Evolutionary conservation across 768 basidiomycete genomes (phyloP).

Genomic region (Hericium alpestre): DNA sequence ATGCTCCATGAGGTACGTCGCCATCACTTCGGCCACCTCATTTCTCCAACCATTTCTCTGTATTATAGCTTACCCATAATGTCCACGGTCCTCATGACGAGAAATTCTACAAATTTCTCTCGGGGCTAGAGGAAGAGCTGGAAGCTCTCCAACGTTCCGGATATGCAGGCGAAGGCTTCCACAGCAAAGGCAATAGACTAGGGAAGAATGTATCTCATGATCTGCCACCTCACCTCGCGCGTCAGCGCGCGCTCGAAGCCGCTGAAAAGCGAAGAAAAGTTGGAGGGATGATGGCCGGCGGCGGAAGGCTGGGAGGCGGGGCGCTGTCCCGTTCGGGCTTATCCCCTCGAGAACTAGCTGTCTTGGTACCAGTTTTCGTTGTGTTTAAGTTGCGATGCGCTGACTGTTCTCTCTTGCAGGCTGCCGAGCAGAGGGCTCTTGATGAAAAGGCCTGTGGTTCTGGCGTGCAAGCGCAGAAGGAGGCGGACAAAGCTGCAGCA

Average conservation of each 20-base stretch:
- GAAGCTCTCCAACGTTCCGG: constrained; percentile 69
- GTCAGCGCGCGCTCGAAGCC: constrained; percentile 60
- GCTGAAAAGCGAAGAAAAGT: constrained; percentile 61
- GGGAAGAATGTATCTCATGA: constrained; percentile 62
- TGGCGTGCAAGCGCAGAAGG: constrained; percentile 42
- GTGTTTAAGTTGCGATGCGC: not conserved
- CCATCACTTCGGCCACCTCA: not conserved
- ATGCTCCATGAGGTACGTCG: constrained; percentile 78
- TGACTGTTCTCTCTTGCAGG: constrained; percentile 35
- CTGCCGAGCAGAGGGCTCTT: constrained; percentile 66
- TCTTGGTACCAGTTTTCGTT: constrained; percentile 31
- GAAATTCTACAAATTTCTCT: constrained; percentile 64
- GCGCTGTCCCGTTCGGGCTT: constrained; percentile 28
- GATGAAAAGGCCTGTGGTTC: constrained; percentile 73
- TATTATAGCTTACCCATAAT: constrained; percentile 69
- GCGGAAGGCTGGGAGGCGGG: constrained; percentile 55
- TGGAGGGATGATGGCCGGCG: constrained; percentile 34
- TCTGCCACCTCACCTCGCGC: constrained; percentile 53
- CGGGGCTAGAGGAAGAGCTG: constrained; percentile 75
- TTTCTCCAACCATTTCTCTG: not conserved
- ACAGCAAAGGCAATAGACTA: constrained; percentile 58
- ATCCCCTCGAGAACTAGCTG: constrained; percentile 63
- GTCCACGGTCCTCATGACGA: constrained; percentile 87
- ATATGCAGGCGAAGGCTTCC: constrained; percentile 88
- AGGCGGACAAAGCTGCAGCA: constrained; percentile 59